Evolutionary conservation across 2,329 filamentous ascomycete species (phyloP), one percentile per base, ranked within the genome.

Genomic region (Cylindrodendrum hubeiense): DNA sequence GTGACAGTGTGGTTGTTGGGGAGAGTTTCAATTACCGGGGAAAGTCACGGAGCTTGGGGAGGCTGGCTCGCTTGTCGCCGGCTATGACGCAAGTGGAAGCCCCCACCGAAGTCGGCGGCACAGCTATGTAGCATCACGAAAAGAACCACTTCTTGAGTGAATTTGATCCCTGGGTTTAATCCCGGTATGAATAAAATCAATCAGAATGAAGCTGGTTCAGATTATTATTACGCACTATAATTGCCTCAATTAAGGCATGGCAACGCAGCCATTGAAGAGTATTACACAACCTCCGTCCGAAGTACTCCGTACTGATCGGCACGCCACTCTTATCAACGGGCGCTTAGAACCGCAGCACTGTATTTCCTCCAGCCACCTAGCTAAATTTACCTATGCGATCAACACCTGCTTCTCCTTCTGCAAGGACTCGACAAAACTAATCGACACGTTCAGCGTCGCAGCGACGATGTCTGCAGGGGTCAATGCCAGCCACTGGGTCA

Each of bases 401-500:
- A 90, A 70, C 1, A 90, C 77, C 74, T 90, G 87, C 79, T 91
- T 91, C 77, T 91, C 86, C 76, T 88, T 90, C 80, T 90, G 89
- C 61, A 90, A 69, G 10, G 82, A 78, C 71, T 87, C 78, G 2
- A 87, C 87, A 50, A 90, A 82, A n/a, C 83, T 81, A 4, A 88
- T 72, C 0, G 87, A 84, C 15, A 91, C 84, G 71, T 89, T 90
- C 15, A 91, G 79, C 2, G 85, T 84, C 76, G 87, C 83, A 0
- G 88, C 86, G 17, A 91, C 89, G 54, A 91, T 84, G 51, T 89
- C 86, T 0, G 86, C 80, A 0, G 90, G 90, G 0, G 90, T 92
- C 54, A 92, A 79, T 1, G 90, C 90, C 41, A 93, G 81, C 90
- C 90, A 93, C 76, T 93, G 90, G 0, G 87, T 89, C 46, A 92